Evolutionary conservation across 129 eudicot species (phyloP).

Genomic region (Escallonia rubra): DNA sequence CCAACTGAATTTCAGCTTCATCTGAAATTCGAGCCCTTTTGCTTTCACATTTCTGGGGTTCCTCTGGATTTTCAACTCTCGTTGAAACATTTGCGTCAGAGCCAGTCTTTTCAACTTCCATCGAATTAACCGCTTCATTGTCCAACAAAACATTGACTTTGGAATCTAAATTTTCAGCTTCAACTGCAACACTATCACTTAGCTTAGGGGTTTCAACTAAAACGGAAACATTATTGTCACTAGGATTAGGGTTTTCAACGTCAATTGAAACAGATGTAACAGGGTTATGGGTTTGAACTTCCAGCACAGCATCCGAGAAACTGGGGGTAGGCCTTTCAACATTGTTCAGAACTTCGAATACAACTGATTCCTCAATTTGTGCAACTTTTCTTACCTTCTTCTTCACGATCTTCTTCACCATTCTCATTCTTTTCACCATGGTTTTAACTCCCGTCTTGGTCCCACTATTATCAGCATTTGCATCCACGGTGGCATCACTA

Average conservation of each 20-base stretch:
- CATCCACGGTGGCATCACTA: not conserved
- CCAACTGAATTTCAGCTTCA: conserved; percentile 17
- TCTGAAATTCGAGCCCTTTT: conserved; percentile 8
- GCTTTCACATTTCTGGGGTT: conserved; percentile 13
- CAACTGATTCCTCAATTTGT: conserved; percentile 16
- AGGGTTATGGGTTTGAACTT: not conserved
- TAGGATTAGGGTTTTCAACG: conserved; percentile 5
- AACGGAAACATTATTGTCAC: not conserved
- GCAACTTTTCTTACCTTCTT: conserved; percentile 40
- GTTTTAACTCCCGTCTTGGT: conserved; percentile 31
- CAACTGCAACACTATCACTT: conserved; percentile 7
- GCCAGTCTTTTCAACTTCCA: conserved; percentile 27
- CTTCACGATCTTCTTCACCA: conserved; percentile 67
- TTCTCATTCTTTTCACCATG: conserved; percentile 35
- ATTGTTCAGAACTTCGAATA: conserved; percentile 4
- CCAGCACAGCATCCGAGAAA: not conserved
- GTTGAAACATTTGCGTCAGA: not conserved
- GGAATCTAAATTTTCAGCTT: not conserved
- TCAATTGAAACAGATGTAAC: conserved; percentile 9
- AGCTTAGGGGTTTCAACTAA: not conserved
- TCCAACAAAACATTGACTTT: no score
- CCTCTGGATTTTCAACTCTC: conserved; percentile 15
- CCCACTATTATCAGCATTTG: conserved; percentile 1
- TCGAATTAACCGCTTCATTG: not conserved
- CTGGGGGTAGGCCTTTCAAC: conserved; percentile 1